Evolutionary conservation across 2,329 filamentous ascomycete genomes (phyloP).

Genomic region (Pseudocercospora fijiensis): DNA sequence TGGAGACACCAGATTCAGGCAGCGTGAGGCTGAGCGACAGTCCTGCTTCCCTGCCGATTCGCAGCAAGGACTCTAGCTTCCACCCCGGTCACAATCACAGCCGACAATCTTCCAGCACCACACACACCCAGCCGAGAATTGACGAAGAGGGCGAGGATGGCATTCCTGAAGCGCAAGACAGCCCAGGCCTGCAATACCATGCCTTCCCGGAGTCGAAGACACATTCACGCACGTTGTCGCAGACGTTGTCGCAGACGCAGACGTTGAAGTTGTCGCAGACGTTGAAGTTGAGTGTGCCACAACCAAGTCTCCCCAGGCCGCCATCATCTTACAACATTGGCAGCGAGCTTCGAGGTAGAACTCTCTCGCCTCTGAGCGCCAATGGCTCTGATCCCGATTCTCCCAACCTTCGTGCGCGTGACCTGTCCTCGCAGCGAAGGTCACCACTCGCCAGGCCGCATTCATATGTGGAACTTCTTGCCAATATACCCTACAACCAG

Average conservation of each 20-base stretch:
- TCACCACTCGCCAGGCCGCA: slow-evolving; percentile 60
- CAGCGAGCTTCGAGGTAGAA: slow-evolving; percentile 69
- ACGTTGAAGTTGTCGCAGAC: background rate
- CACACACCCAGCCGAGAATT: slow-evolving; percentile 24
- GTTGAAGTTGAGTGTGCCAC: slow-evolving; percentile 43
- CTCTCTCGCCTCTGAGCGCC: slow-evolving; percentile 54
- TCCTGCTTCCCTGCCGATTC: slow-evolving; percentile 24
- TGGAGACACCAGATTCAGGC: slow-evolving; percentile 30
- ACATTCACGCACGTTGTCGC: too few species aligned
- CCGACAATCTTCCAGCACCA: slow-evolving; percentile 23
- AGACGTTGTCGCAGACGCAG: too few species aligned
- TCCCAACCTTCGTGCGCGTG: slow-evolving; percentile 46
- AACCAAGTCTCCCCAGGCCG: slow-evolving; percentile 54
- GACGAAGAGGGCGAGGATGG: slow-evolving; percentile 32
- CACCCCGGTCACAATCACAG: slow-evolving; percentile 18
- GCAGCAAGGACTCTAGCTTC: slow-evolving; percentile 17
- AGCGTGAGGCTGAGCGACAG: slow-evolving; percentile 18
- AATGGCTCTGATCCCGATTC: slow-evolving; percentile 41
- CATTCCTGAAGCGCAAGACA: slow-evolving; percentile 34
- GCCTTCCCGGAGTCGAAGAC: slow-evolving; percentile 42
- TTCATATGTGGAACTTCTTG: slow-evolving; percentile 63
- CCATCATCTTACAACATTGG: slow-evolving; percentile 72
- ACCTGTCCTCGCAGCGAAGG: slow-evolving; percentile 52
- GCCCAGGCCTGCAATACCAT: slow-evolving; percentile 52
- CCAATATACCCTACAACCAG: slow-evolving; percentile 72